A percentile compares a stretch with the other conserved stretches of the same genome.
Evolutionary conservation across 805 yeast genomes (phyloP).

Genomic region (Lipomyces mesembrius): DNA sequence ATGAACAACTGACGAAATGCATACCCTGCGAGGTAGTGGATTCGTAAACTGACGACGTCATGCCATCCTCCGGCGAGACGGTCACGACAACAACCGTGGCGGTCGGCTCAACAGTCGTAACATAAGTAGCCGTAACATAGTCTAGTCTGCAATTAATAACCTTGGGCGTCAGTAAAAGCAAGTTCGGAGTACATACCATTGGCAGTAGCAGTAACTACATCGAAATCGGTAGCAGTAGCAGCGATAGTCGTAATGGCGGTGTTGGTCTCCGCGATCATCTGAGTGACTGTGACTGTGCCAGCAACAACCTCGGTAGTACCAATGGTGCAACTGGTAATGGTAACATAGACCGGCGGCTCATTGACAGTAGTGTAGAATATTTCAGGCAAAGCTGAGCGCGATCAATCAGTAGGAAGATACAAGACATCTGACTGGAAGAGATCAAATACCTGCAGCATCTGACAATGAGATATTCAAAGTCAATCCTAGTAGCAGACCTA

Average conservation of each 20-base stretch:
- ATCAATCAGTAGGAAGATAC: neutral
- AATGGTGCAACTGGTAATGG: constrained; percentile 22
- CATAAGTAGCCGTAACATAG: constrained; percentile 6
- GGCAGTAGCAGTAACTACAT: neutral
- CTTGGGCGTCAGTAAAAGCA: neutral
- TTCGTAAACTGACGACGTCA: neutral
- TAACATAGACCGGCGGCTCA: constrained; percentile 27
- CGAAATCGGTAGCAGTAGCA: neutral
- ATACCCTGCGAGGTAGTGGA: neutral
- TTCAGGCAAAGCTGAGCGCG: constrained; percentile 27
- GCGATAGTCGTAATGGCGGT: constrained; percentile 16
- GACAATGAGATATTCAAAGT: neutral
- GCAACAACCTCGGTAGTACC: constrained; percentile 23
- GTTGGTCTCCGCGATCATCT: constrained; percentile 31
- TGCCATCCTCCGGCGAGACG: neutral
- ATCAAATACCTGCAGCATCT: constrained; percentile 20
- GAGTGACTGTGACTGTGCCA: constrained; percentile 36
- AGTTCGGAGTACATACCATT: neutral
- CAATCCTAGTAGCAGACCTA: neutral
- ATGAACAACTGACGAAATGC: neutral
- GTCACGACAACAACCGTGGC: neutral
- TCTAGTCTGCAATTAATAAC: neutral
- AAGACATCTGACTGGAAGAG: neutral
- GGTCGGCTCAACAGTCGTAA: neutral
- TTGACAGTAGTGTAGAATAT: constrained; percentile 27